These are phyloP conservation scores for Thelonectria rubi DNA, from an alignment of 2,329 filamentous ascomycete genomes.

Conservation along the genomic window DNA sequence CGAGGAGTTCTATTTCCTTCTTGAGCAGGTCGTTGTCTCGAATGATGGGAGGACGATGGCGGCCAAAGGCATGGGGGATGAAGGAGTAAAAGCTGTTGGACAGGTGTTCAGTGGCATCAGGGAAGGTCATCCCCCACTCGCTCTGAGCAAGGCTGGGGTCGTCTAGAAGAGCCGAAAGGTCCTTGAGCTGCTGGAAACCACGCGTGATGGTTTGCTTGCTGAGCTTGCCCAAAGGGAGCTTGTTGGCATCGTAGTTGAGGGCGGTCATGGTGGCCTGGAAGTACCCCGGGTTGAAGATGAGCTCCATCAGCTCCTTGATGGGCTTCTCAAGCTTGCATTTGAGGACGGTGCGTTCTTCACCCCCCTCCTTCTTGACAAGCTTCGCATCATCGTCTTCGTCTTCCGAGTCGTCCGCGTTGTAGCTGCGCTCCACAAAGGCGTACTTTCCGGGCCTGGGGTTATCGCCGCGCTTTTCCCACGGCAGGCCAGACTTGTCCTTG, in stretches of 20 bases:
- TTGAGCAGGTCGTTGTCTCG: constrained; percentile 66
- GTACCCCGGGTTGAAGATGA: constrained; percentile 84
- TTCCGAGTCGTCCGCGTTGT: constrained; percentile 71
- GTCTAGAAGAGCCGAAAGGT: constrained; percentile 73
- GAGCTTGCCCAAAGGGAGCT: constrained; percentile 84
- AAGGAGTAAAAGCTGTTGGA: constrained; percentile 83
- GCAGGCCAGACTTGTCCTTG: constrained; percentile 66
- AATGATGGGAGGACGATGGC: constrained; percentile 77
- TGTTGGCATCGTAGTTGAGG: constrained; percentile 77
- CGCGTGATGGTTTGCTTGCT: constrained; percentile 79
- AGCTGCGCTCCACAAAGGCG: constrained; percentile 81
- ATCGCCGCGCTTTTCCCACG: constrained; percentile 62
- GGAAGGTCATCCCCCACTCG: constrained; percentile 51
- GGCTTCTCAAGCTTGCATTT: constrained; percentile 67
- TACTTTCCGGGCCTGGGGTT: constrained; percentile 75
- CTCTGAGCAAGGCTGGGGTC: constrained; percentile 57
- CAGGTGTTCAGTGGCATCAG: constrained; percentile 64
- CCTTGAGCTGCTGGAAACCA: constrained; percentile 81
- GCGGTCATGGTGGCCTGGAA: constrained; percentile 73
- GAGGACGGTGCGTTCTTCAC: constrained; percentile 47
- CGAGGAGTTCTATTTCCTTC: constrained; percentile 80
- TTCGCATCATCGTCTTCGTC: constrained; percentile 55
- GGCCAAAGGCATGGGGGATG: constrained; percentile 84
- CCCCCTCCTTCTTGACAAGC: constrained; percentile 48
- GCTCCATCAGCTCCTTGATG: constrained; percentile 74